Evolutionary conservation across 768 basidiomycete species (phyloP), one percentile per base, ranked within the genome.

Genomic region (Termitomyces titanicus): DNA sequence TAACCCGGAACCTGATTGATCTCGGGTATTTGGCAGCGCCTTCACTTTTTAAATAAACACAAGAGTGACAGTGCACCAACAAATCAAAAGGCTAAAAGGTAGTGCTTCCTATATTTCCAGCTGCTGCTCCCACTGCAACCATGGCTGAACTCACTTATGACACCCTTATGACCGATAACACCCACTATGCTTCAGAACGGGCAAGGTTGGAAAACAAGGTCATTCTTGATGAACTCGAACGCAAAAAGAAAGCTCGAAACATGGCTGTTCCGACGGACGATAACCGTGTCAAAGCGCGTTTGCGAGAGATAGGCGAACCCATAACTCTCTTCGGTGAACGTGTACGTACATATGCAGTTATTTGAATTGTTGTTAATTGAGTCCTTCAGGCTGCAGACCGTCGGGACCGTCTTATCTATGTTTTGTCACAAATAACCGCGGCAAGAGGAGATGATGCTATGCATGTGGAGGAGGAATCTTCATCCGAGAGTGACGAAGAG

Each of bases 221-320:
- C 60, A 84, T 98, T 51, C 79, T 98, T 45, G 91, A 93, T 66
- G 94, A 97, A 71, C 84, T 99, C n/a, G 97, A 99, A 68, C 83
- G 95, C 61, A 97, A 96, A 80, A 97, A 97, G 79, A 89, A 93
- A 64, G 89, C 95, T 12, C 81, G 97, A 60, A 87, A 79, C 56
- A 83, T 98, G 73, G 97, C 95, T 7, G 94, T 98, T 10, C 97
- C 97, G 8, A 99, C 97, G 7, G 96, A 98, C 71, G 97, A 98
- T 71, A 89, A 84, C 65, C 87, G 89, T 61, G 97, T 99, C 64
- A 89, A 89, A 67, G 85, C 88, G 37, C 80, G 92, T 54, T 78
- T 99, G 55, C 79, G 97, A 54, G 93, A 96, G 73, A 86, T 97
- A 63, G 95, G 93, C 37, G 93, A 99, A 69, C 97, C 97, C 37